Evolutionary conservation across 192 early-diverging fungal species (phyloP).

Genomic region (Globomyces pollinis-pini): DNA sequence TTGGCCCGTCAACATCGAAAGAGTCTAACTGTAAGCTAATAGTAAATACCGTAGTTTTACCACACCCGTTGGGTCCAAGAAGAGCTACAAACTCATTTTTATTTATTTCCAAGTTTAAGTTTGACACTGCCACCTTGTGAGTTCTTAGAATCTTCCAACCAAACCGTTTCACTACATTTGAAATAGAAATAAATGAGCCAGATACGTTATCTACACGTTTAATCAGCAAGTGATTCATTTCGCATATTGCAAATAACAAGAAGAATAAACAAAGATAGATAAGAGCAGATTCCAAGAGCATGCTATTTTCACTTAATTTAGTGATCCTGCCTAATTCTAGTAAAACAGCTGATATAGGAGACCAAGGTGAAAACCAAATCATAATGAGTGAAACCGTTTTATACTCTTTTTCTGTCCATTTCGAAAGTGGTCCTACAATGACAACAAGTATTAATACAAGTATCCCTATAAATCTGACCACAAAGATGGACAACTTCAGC

Average conservation of each 20-base stretch:
- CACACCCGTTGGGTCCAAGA: conserved; percentile 6
- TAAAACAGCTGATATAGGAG: neutral
- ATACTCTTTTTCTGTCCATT: neutral
- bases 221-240: neutral
- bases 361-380: neutral
- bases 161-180: neutral
- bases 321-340: too few species aligned
- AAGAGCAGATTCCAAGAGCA: neutral
- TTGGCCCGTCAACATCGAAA: conserved; percentile 7
- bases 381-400: neutral
- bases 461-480: neutral
- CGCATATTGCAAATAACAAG: neutral
- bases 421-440: neutral
- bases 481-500: neutral
- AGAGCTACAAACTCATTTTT: conserved; percentile 4
- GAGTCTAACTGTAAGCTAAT: too few species aligned
- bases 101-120: neutral
- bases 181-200: neutral
- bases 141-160: neutral
- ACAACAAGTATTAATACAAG: neutral
- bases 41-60: conserved; percentile 9
- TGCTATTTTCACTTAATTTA: too few species aligned
- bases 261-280: neutral
- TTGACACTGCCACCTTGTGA: neutral
- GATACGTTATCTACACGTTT: neutral